Evolutionary conservation across 202 grass and related monocot genomes (phyloP).

Genomic region (Cymbopogon flexuosus): DNA sequence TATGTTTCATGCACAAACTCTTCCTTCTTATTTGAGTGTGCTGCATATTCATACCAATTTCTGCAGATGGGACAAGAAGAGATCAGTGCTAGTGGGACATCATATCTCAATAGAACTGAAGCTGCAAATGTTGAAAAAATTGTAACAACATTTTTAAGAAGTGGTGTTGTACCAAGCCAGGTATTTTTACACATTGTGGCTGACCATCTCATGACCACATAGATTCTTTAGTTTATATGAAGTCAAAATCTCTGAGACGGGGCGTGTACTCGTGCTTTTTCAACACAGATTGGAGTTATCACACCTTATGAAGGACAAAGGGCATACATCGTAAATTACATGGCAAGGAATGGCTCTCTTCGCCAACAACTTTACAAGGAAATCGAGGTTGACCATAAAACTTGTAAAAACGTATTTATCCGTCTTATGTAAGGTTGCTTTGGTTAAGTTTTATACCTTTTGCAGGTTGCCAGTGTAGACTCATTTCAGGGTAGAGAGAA

Average conservation of each 20-base stretch:
- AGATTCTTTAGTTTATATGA: conserved; percentile 2
- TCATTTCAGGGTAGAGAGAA: conserved; percentile 99
- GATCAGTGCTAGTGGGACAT: conserved; percentile 97
- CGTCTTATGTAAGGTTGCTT: not conserved
- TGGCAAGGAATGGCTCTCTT: conserved; percentile 96
- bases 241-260: not conserved
- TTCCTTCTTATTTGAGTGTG: not conserved
- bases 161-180: conserved; percentile 97
- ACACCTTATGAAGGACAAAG: conserved; percentile 99
- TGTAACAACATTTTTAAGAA: conserved; percentile 94
- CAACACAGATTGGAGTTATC: conserved; percentile 87
- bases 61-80: conserved; percentile 99
- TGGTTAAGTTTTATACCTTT: conserved; percentile 26
- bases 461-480: conserved; percentile 98
- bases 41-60: conserved; percentile 17
- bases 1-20: not conserved
- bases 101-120: conserved; percentile 98
- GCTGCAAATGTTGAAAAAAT: conserved; percentile 99
- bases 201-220: not conserved
- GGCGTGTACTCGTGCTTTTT: conserved; percentile 15
- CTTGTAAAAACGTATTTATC: not conserved
- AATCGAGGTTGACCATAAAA: conserved; percentile 66
- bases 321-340: conserved; percentile 98
- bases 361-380: conserved; percentile 98
- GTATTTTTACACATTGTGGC: conserved; percentile 35